These are phyloP conservation scores for Sporisorium reilianum DNA, from an alignment of 1,284 basidiomycete genomes.

Conservation along the genomic window DNA sequence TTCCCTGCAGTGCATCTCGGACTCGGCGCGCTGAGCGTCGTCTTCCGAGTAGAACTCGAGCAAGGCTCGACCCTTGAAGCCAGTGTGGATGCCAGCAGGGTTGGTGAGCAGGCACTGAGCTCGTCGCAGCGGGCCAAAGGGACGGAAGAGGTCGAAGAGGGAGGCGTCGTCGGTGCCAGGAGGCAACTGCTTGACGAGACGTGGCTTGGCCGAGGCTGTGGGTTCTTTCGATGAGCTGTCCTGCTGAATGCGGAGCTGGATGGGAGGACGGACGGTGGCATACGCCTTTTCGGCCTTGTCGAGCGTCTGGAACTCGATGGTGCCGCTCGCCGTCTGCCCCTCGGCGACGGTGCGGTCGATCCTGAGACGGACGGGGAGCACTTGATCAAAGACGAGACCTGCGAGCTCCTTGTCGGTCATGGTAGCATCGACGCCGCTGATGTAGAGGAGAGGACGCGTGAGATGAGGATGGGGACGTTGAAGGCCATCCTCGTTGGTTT, in stretches of 20 bases:
- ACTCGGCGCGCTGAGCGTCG: slow-evolving; percentile 55
- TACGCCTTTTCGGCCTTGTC: slow-evolving; percentile 63
- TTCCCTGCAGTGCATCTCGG: slow-evolving; percentile 61
- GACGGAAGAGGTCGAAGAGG: slow-evolving; percentile 62
- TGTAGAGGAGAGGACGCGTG: slow-evolving; percentile 48
- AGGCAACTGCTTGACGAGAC: slow-evolving; percentile 62
- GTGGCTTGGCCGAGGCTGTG: slow-evolving; percentile 44
- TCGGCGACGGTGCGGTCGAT: slow-evolving; percentile 46
- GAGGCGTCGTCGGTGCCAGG: slow-evolving; percentile 44
- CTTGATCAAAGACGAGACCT: slow-evolving; percentile 44
- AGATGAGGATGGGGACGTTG: slow-evolving; percentile 52
- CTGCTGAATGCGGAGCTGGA: slow-evolving; percentile 42
- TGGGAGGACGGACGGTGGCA: slow-evolving; percentile 50
- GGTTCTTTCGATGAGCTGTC: slow-evolving; percentile 37
- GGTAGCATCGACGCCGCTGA: slow-evolving; percentile 49
- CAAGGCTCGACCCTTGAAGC: slow-evolving; percentile 62
- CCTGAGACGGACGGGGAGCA: slow-evolving; percentile 57
- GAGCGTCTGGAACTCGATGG: slow-evolving; percentile 62
- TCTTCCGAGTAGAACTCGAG: slow-evolving; percentile 56
- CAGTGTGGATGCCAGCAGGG: slow-evolving; percentile 55
- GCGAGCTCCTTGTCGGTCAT: slow-evolving; percentile 59
- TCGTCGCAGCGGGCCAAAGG: slow-evolving; percentile 54
- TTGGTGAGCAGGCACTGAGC: slow-evolving; percentile 58
- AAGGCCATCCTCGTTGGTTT: slow-evolving; percentile 4
- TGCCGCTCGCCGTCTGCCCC: slow-evolving; percentile 45